phyloP scores from a whole-genome alignment of 2,329 filamentous ascomycete species.

The Fusarium newnesense region DNA sequence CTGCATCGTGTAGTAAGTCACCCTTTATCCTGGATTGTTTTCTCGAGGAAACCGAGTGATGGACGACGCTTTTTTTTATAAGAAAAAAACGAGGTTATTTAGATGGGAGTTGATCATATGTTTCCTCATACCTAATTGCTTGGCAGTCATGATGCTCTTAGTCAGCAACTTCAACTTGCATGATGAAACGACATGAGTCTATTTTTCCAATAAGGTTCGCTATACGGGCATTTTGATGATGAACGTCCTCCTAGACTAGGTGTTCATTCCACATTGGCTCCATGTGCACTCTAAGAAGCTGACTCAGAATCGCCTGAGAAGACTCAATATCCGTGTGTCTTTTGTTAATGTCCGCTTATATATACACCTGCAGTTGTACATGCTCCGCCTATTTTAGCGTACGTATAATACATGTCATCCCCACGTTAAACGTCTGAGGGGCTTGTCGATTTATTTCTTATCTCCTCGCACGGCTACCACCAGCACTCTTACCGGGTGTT shows the following conservation, averaged over 20 bases:
- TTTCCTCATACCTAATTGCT: slow-evolving; percentile 2
- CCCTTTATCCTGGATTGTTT: not conserved
- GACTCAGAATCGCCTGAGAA: not conserved
- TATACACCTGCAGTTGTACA: slow-evolving; percentile 45
- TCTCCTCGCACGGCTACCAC: slow-evolving; percentile 38
- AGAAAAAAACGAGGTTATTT: not conserved
- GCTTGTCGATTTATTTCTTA: slow-evolving; percentile 17
- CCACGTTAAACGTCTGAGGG: not conserved
- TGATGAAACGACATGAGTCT: slow-evolving; percentile 11
- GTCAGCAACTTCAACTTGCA: slow-evolving; percentile 23
- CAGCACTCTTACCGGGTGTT: slow-evolving; percentile 31
- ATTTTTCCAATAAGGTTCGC: not conserved
- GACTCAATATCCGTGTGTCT: slow-evolving; percentile 38
- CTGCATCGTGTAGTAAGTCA: slow-evolving; percentile 1
- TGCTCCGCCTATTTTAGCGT: slow-evolving; percentile 33
- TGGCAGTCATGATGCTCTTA: slow-evolving; percentile 32
- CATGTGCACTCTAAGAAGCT: not conserved
- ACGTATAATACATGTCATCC: slow-evolving; percentile 42
- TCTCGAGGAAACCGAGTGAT: not conserved
- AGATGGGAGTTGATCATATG: slow-evolving; percentile 10
- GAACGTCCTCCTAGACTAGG: not conserved
- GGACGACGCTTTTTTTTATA: not conserved
- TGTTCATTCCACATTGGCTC: not conserved
- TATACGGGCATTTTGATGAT: not conserved
- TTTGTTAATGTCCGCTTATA: slow-evolving; percentile 34